phyloP scores from a whole-genome alignment of 2,329 filamentous ascomycete species.

The Dryadomyces quercus-mongolicae region DNA sequence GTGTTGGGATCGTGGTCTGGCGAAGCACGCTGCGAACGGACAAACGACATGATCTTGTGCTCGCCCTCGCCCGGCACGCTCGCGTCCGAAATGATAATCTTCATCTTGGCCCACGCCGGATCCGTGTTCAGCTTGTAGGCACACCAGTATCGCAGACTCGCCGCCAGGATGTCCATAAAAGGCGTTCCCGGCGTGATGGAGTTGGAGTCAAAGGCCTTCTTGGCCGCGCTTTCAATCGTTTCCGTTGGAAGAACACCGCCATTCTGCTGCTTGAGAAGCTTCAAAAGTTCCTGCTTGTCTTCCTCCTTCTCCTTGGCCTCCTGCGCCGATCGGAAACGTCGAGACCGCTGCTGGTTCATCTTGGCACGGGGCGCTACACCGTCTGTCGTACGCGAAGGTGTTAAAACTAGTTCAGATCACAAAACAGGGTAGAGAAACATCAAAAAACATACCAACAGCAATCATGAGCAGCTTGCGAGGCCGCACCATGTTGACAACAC shows the following conservation, averaged over 20 bases:
- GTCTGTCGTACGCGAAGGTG: conserved; percentile 38
- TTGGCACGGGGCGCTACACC: conserved; percentile 95
- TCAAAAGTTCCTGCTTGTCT: conserved; percentile 78
- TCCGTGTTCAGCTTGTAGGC: conserved; percentile 97
- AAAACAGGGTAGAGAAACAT: background rate
- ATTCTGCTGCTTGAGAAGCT: conserved; percentile 70
- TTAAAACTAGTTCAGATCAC: too few species aligned
- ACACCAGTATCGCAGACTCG: conserved; percentile 89
- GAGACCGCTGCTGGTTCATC: conserved; percentile 98
- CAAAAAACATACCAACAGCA: conserved; percentile 60
- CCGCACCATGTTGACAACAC: conserved; percentile 96
- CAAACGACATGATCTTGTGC: conserved; percentile 98
- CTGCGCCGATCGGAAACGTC: conserved; percentile 86
- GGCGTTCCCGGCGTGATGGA: conserved; percentile 91
- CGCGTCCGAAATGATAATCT: conserved; percentile 96
- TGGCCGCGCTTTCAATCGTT: conserved; percentile 48
- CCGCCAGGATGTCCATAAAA: conserved; percentile 93
- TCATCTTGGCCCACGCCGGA: conserved; percentile 87
- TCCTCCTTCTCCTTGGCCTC: conserved; percentile 91
- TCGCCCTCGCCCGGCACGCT: conserved; percentile 96
- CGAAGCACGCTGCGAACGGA: conserved; percentile 82
- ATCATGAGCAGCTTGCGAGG: conserved; percentile 95
- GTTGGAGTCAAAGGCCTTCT: conserved; percentile 86
- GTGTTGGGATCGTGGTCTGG: conserved; percentile 94
- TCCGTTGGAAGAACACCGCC: conserved; percentile 51